Evolutionary conservation across 1,139 yeast species (phyloP), one percentile per base, ranked within the genome.

Genomic region (Protomyces arabidopsidicola): DNA sequence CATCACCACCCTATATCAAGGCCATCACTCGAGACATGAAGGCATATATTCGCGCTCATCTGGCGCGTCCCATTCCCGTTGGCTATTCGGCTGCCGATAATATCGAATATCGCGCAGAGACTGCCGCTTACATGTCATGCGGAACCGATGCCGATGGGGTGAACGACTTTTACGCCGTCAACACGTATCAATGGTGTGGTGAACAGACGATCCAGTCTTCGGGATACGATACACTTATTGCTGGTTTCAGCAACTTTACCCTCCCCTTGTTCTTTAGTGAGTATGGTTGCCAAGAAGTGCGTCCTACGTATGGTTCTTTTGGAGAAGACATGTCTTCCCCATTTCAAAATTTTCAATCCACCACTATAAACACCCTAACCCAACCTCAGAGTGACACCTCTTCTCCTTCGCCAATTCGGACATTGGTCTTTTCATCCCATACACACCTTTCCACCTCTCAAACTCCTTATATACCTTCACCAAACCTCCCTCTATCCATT

Each of bases 1-100:
- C 74, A 10, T 81, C 84, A 56, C 88, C 90, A 50, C 81, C 78
- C 60, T 91, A 87, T 73, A 83, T 91, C 67, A 86, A 95, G 75
- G 97, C 97, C 54, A 89, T 95, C 42, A 86, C 89, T 70, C 86
- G 98, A 75, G 98, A 91, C 75, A 86, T 88, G 81, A 90, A 89
- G 76, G 83, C 84, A 70, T 90, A 91, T 75, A 89, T 91, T 68
- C 76, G 80, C 16, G 78, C 81, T 65, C 84, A 87, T 70, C 78
- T 85, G 24, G 18, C 27, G n/a, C 84, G 97, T 75, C 73, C 79
- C 9, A 87, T 90, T 65, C 97, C 96, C 2, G 95, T 91, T 52
- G 98, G 97, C 60, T 91, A 90, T 75, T 87, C 96, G 14, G 93
- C 97, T 54, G 96, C 95, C 59, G 96, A 90, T 75, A 95, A 87